These are phyloP conservation scores for Lactifluus subvellereus DNA, from an alignment of 768 basidiomycete species.

Conservation along the genomic window DNA sequence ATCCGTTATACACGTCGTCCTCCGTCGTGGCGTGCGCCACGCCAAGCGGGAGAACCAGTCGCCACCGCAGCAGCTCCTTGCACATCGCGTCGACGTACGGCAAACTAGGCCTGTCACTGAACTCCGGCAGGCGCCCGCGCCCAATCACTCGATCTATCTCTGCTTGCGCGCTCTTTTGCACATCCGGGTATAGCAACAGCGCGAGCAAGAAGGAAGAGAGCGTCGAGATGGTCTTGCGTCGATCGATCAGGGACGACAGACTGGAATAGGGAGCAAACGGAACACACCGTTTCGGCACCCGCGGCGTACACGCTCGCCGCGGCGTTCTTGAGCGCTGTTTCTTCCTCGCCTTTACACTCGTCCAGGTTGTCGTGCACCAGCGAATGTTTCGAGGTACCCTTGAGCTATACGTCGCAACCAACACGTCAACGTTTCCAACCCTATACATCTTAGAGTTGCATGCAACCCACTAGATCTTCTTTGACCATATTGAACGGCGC, in stretches of 20 bases:
- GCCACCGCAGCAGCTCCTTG: slow-evolving; percentile 13
- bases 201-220: slow-evolving; percentile 10
- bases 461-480: slow-evolving; percentile 10
- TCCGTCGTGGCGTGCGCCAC: slow-evolving; percentile 14
- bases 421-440: neutral
- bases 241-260: neutral
- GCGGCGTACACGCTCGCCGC: slow-evolving; percentile 15
- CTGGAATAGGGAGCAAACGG: neutral
- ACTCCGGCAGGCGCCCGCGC: slow-evolving; percentile 21
- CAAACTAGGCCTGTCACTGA: slow-evolving; percentile 21
- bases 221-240: slow-evolving; percentile 4
- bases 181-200: slow-evolving; percentile 16
- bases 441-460: too few species aligned
- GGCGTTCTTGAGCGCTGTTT: slow-evolving; percentile 4
- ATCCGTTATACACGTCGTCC: slow-evolving; percentile 5
- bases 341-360: slow-evolving; percentile 4
- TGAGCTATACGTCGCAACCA: neutral
- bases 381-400: slow-evolving; percentile 14
- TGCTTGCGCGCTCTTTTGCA: slow-evolving; percentile 13
- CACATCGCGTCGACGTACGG: slow-evolving; percentile 26
- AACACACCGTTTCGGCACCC: slow-evolving; percentile 9
- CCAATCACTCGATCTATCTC: slow-evolving; percentile 26
- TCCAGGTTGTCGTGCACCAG: slow-evolving; percentile 13
- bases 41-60: slow-evolving; percentile 11
- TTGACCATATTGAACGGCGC: slow-evolving; percentile 11